These are phyloP conservation scores for Selenicereus undatus DNA, from an alignment of 148 eudicot species.

Conservation along the genomic window DNA sequence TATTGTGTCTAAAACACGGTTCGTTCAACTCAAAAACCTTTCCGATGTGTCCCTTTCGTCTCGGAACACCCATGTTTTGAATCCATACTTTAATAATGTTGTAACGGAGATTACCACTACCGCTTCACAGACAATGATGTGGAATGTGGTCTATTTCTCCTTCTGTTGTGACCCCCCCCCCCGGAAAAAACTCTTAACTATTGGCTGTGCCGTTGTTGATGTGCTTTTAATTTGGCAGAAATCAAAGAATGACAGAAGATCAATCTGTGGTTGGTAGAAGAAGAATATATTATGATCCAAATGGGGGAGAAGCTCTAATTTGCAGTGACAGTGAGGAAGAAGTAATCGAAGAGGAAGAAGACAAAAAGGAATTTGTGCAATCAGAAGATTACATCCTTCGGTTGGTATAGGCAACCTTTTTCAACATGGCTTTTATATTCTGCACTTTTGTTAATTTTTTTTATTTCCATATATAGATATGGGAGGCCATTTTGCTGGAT, in stretches of 20 bases:
- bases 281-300: slow-evolving; percentile 93
- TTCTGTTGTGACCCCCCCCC: background rate
- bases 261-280: slow-evolving; percentile 96
- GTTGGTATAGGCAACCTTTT: slow-evolving; percentile 46
- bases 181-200: background rate
- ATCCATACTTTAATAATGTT: background rate
- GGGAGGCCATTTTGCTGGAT: too few relatives aligned
- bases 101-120: background rate
- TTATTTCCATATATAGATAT: too few relatives aligned
- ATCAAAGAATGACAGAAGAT: slow-evolving; percentile 97
- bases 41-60: too few relatives aligned
- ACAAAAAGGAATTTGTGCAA: slow-evolving; percentile 69
- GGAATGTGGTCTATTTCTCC: background rate
- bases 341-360: slow-evolving; percentile 74
- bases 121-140: background rate
- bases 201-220: background rate
- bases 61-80: too few relatives aligned
- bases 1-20: too few relatives aligned
- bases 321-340: slow-evolving; percentile 99
- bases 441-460: background rate
- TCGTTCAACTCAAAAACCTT: too few relatives aligned
- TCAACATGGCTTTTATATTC: slow-evolving; percentile 4
- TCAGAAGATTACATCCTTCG: slow-evolving; percentile 84
- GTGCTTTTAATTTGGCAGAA: slow-evolving; percentile 46
- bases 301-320: slow-evolving; percentile 92